phyloP scores from a whole-genome alignment of 768 basidiomycete species.

The Paxillus rubicundulus region DNA sequence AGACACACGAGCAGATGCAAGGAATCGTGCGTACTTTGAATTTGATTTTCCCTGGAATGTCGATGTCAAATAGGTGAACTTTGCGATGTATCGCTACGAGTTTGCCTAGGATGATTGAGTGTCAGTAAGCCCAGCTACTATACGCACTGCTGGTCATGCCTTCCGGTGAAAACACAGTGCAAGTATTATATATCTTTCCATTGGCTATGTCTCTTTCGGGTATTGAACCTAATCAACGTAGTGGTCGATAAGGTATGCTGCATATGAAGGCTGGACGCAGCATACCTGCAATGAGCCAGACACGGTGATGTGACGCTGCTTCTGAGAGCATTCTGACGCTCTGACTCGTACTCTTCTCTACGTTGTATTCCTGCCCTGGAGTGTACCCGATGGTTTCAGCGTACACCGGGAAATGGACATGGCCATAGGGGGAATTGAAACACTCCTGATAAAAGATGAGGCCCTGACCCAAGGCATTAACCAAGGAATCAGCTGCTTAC shows the following conservation, averaged over 20 bases:
- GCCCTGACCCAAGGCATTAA: constrained; percentile 2
- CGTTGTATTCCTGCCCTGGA: constrained; percentile 57
- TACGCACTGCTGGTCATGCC: constrained; percentile 38
- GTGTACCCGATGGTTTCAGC: constrained; percentile 74
- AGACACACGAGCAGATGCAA: not conserved
- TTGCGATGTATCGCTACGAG: constrained; percentile 89
- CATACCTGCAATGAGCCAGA: constrained; percentile 93
- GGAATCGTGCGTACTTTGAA: constrained; percentile 63
- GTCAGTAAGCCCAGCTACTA: not conserved
- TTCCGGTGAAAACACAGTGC: constrained; percentile 83
- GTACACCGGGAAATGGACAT: constrained; percentile 75
- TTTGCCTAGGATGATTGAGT: constrained; percentile 51
- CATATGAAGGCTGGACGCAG: not conserved
- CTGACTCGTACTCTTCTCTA: constrained; percentile 57
- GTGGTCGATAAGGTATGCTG: not conserved
- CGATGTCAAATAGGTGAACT: constrained; percentile 96
- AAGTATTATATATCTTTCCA: constrained; percentile 86
- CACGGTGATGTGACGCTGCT: constrained; percentile 70
- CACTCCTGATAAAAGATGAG: constrained; percentile 56
- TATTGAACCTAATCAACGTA: constrained; percentile 70
- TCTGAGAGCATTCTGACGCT: constrained; percentile 79
- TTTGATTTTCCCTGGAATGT: constrained; percentile 88
- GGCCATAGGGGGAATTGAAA: constrained; percentile 86
- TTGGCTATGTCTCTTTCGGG: constrained; percentile 71
- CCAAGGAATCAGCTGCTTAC: constrained; percentile 39